Evolutionary conservation across 2,329 filamentous ascomycete genomes (phyloP), one percentile per base, ranked within the genome.

Genomic region (Colletotrichum sojae): DNA sequence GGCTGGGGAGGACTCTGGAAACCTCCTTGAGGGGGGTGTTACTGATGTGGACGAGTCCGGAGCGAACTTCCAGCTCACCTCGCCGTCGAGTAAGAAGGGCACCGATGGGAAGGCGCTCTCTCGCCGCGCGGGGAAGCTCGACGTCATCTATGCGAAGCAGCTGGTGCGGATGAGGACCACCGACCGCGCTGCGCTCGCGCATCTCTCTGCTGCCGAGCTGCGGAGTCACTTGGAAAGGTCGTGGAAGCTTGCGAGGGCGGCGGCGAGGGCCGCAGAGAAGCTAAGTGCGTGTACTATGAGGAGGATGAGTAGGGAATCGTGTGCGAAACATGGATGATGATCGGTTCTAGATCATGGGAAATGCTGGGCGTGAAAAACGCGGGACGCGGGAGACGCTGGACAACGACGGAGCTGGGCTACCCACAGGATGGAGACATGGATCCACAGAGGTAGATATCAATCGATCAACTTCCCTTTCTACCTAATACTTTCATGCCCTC

Each of bases 161-260:
- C 63, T 79, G 8, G 61, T 73, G 16, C 75, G 66, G 9, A 60
- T 80, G 60, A 75, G 76, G 25, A 55, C 62, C 27, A 71, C 66
- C 15, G 78, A 79, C 55, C 73, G 74, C n/a, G 58, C 63, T 12
- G 74, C 72, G 5, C 67, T 80, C 2, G 66, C 73, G 0, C 78
- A 78, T 40, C 73, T 80, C n/a, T 71, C 78, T 1, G 45, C 69
- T 12, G 69, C 76, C 9, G 72, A 79, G 64, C 76, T 78, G 69
- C 71, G 76, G 2, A 71, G 75, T 4, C 46, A 77, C 4, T 65
- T 80, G 16, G 49, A 72, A 36, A 73, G 72, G 46, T 75, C 75
- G 54, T 72, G 77, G 55, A 75, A 74, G 66, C 76, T 78, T 71
- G 59, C 73, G 55, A 73, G 76, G 22, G 75, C 74, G 68, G 77